Base-by-base conservation (phyloP, 371 early-diverging fungal genomes). In the Apophysomyces ossiformis region DNA sequence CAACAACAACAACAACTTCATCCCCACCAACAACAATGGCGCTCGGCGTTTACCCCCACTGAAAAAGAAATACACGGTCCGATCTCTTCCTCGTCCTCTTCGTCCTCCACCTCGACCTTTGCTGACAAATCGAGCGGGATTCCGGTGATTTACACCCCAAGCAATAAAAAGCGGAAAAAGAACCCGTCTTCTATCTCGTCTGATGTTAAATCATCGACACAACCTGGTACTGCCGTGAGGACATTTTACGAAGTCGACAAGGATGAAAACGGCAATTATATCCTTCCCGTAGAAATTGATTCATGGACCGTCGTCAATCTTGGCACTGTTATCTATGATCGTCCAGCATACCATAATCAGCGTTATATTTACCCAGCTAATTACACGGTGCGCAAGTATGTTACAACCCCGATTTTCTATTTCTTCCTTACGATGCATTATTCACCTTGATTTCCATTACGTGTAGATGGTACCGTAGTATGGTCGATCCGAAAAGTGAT, bases 301-400 rank as follows among this genome's bases (percentile, higher is more conserved):
- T 87, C 91, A 21, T 81, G 93, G 39, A 94, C 91, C 4, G 78
- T 96, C 9, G 69, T 88, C 21, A 71, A 62, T 56, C 79, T 94
- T 6, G 97, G 97, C 5, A 74, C 70, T 12, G 87, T 97, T 8
- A 87, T 92, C 0, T 83, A 75, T 64, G 91, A 91, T 54, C 85
- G 92, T 7, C 85, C 92, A 13, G 81, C 86, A 5, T 97, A 90
- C 73, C 96, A 97, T 69, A 93, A 90, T 56, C 90, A 93, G 39
- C 87, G 96, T 11, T 96, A 97, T 62, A 94, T 97, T 43, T 96
- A 87, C 79, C 94, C 97, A 15, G 90, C 95, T 16, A 96, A 96
- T 5, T 97, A 93, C 75, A 87, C 75, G 43, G 83, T 85, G 7
- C 73, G 79, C 66, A 81, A 85, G 84, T 87, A 83, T 74, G 71